Conservation (phyloP, 2,329 filamentous ascomycete species). For the Sphaceloma murrayae region DNA sequence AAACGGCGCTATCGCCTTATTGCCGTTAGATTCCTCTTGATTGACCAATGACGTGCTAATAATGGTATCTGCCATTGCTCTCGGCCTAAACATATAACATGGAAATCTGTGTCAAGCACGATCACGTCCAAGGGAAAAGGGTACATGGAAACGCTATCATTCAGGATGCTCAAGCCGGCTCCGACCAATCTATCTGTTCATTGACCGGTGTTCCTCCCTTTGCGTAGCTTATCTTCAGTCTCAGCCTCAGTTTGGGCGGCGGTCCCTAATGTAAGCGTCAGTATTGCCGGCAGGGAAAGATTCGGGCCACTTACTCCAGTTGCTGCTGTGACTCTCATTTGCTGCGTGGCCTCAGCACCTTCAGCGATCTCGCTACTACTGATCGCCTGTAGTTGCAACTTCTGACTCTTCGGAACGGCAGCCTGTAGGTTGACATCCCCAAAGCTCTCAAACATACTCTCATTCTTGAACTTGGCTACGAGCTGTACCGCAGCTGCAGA, state of each 20-base stretch:
- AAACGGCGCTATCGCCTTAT: neutral
- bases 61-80: too few relatives aligned
- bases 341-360: conserved; percentile 76
- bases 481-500: conserved; percentile 74
- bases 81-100: neutral
- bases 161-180: conserved; percentile 43
- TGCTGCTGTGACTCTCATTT: conserved; percentile 76
- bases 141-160: neutral
- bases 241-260: conserved; percentile 60
- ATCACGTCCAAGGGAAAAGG: neutral
- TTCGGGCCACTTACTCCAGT: conserved; percentile 93
- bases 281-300: conserved; percentile 8
- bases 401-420: conserved; percentile 93
- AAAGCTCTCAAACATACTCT: conserved; percentile 53
- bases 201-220: conserved; percentile 62
- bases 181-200: conserved; percentile 96
- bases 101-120: neutral
- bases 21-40: neutral
- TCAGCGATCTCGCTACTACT: conserved; percentile 66
- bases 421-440: conserved; percentile 78
- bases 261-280: conserved; percentile 48
- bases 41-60: neutral
- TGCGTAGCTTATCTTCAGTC: conserved; percentile 73
- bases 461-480: conserved; percentile 74
- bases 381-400: conserved; percentile 82